These are phyloP conservation scores for Pelagomonas calceolata DNA, from an alignment of 108 stramenopile species.

Conservation along the genomic window DNA sequence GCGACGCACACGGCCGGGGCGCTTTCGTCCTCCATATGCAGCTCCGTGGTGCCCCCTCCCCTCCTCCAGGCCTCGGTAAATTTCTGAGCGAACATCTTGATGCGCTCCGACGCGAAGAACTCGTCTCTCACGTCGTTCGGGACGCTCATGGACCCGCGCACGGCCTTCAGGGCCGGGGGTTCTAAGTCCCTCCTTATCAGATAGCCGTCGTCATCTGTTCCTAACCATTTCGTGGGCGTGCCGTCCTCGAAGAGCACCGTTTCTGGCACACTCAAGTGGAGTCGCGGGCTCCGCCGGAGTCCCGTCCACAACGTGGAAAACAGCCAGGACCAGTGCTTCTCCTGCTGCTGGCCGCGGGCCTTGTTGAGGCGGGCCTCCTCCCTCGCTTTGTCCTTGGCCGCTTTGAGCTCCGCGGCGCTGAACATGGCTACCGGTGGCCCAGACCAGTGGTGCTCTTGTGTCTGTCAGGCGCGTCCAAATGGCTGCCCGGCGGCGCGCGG, in stretches of 20 bases:
- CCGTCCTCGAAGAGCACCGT: constrained; percentile 7
- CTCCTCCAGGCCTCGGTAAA: neutral
- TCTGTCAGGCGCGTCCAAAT: too few relatives aligned
- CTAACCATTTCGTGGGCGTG: constrained; percentile 5
- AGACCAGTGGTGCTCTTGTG: too few relatives aligned
- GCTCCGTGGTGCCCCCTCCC: too few relatives aligned
- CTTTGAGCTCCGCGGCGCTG: too few relatives aligned
- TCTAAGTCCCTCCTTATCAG: neutral
- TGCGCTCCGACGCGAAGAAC: neutral
- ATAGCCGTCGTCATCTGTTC: neutral
- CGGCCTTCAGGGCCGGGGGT: neutral
- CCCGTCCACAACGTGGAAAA: neutral
- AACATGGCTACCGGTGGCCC: too few relatives aligned
- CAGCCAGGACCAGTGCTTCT: neutral
- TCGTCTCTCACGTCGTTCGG: neutral
- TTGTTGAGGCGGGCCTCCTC: neutral
- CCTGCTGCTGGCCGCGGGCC: neutral
- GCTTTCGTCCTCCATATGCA: neutral
- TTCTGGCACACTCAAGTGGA: neutral
- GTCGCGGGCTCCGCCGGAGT: neutral
- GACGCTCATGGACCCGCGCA: neutral
- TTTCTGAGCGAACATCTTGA: neutral
- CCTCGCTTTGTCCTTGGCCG: too few relatives aligned
- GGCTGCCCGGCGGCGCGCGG: too few relatives aligned
- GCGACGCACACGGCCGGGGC: neutral